Base-by-base conservation (phyloP, 73 alveolate genomes). In the Paramecium pentaurelia region DNA sequence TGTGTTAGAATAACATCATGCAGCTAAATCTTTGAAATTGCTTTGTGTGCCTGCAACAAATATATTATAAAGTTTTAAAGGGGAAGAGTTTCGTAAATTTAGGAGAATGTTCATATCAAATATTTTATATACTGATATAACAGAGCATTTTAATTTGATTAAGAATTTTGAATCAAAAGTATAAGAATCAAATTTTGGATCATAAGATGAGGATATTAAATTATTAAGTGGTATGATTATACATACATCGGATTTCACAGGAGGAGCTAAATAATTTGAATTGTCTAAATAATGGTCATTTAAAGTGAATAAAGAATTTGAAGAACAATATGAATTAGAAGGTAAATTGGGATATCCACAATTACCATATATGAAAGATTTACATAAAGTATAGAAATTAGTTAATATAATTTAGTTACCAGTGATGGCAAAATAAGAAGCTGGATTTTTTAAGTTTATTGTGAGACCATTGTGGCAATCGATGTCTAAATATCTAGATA, bases 1-100 rank as follows among this genome's bases (percentile, higher is more conserved):
- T 86, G 98, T 97, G 3, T 94, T 97, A 38, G 99, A 97, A 92
- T 94, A 93, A 73, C 97, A 96, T 92, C 99, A 97, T 60, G 93
- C 95, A 30, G 97, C 99, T 8, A 94, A 95, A 47, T 77, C 98
- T 2, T 95, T 97, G 92, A 95, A 92, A 93, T 59, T 97, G 42
- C 85, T 97, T 58, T 49, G 58, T 38, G 73, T 91, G 22, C 93
- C 95, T 51, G 90, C 92, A 71, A 86, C 92, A 10, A 93, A 93
- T 86, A 91, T 95, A 10, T 86, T 95, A 32, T 86, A 80, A 58
- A 95, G 77, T 49, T 58, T 95, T 2, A 77, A 93, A 8, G 94
- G 90, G 8, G 96, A 96, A 34, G 91, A 92, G 38, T 94, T 86
- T 68, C 84, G 88, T 58, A 58, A 54, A 45, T 92, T 93, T 12